phyloP scores from a whole-genome alignment of 208 protist species.

The Jaenimonas drosophilae region DNA sequence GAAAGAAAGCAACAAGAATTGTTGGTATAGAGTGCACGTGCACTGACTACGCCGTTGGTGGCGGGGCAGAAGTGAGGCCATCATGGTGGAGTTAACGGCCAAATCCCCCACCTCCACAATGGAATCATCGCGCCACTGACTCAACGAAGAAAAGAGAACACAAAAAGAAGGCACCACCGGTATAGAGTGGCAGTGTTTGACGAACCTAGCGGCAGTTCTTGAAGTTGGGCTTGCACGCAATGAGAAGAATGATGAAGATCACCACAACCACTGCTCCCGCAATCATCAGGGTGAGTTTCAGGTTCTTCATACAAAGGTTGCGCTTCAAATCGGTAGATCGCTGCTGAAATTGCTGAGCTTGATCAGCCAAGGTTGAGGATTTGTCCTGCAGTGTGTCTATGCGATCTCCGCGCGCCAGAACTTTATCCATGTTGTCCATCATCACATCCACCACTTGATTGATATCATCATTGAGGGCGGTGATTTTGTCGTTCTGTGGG shows the following conservation, averaged over 20 bases:
- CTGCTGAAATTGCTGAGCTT: constrained; percentile 79
- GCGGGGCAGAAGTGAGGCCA: too few relatives aligned
- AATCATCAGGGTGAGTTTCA: constrained; percentile 87
- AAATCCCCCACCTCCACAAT: too few relatives aligned
- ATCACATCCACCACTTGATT: constrained; percentile 90
- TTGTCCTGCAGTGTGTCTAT: constrained; percentile 86
- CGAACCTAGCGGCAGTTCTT: constrained; percentile 38
- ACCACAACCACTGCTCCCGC: constrained; percentile 41
- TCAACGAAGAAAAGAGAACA: neutral
- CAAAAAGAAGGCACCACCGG: neutral
- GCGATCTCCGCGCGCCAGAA: constrained; percentile 77
- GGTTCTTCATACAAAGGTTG: constrained; percentile 84
- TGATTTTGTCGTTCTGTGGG: constrained; percentile 88
- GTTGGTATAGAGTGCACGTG: neutral
- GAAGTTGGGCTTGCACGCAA: constrained; percentile 84
- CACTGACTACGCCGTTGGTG: too few relatives aligned
- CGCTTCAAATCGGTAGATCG: constrained; percentile 82
- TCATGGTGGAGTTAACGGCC: too few relatives aligned
- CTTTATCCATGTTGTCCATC: constrained; percentile 91
- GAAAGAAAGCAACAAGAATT: constrained; percentile 1
- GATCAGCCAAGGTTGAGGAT: constrained; percentile 63
- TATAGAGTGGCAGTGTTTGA: neutral
- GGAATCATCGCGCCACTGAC: too few relatives aligned
- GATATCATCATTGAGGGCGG: constrained; percentile 80
- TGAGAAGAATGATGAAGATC: constrained; percentile 79